phyloP scores from a whole-genome alignment of 2,329 filamentous ascomycete species.

The Cercospora sojina region DNA sequence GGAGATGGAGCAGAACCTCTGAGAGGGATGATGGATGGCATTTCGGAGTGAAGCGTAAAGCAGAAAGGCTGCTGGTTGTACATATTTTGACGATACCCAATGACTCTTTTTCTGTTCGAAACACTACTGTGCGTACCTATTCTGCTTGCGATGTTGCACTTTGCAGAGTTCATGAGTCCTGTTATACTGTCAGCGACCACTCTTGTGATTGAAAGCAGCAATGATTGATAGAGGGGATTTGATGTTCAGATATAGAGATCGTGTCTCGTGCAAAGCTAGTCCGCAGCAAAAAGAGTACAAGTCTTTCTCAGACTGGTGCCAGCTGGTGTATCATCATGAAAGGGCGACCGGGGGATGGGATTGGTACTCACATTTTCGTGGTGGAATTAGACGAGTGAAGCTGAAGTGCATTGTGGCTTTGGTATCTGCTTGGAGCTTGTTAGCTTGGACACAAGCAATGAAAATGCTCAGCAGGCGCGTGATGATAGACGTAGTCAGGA shows the following conservation, averaged over 20 bases:
- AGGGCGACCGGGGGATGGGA: not conserved
- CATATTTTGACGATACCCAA: conserved; percentile 16
- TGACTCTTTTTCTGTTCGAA: not conserved
- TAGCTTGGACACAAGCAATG: not conserved
- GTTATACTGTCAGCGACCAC: conserved; percentile 1
- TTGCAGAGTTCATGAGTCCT: not conserved
- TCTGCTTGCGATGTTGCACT: not conserved
- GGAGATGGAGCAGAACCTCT: conserved; percentile 92
- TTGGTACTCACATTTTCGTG: not conserved
- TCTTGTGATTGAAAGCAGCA: not conserved
- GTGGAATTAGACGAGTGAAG: not conserved
- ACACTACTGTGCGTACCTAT: not conserved
- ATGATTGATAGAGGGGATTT: not conserved
- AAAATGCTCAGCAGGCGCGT: not conserved
- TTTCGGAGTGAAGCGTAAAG: not conserved
- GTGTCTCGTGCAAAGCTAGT: conserved; percentile 30
- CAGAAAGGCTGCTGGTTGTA: not conserved
- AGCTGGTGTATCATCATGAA: conserved; percentile 26
- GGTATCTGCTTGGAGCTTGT: not conserved
- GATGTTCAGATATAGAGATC: conserved; percentile 23
- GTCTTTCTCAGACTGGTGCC: conserved; percentile 30
- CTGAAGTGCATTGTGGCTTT: not conserved
- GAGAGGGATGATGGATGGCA: conserved; percentile 12
- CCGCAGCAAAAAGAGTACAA: conserved; percentile 30
- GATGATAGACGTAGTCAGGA: not conserved